These are phyloP conservation scores for Hanseniaspora mollemarum DNA, from an alignment of 805 yeast genomes.

Conservation along the genomic window DNA sequence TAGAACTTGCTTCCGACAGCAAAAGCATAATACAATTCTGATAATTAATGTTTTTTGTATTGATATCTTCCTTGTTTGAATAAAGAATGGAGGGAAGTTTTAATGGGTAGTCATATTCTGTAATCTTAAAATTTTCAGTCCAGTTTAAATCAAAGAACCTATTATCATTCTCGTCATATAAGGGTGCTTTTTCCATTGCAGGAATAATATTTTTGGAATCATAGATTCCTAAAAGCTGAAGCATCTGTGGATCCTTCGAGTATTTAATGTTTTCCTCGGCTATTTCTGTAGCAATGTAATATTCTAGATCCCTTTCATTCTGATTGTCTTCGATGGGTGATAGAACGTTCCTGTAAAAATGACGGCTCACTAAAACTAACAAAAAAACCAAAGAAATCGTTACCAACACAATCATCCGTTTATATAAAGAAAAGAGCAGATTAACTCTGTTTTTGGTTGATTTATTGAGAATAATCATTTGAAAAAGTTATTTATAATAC, in stretches of 20 bases:
- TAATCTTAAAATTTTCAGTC: background rate
- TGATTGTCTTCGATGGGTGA: too few relatives aligned
- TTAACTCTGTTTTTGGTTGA: too few relatives aligned
- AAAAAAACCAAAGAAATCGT: background rate
- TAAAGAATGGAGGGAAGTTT: constrained; percentile 4
- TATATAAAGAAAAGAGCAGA: too few relatives aligned
- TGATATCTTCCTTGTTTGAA: background rate
- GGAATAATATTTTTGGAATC: background rate
- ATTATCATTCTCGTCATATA: background rate
- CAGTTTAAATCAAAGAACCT: background rate
- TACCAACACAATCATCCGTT: too few relatives aligned
- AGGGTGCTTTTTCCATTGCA: background rate
- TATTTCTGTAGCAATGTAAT: background rate
- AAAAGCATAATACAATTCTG: constrained; percentile 9
- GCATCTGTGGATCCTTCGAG: constrained; percentile 5
- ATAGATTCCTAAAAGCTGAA: constrained; percentile 1
- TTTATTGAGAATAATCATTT: too few relatives aligned
- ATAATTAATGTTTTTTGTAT: background rate
- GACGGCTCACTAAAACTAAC: too few relatives aligned
- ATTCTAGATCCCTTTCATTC: background rate
- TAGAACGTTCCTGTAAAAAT: too few relatives aligned
- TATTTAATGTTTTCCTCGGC: background rate
- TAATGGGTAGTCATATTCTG: constrained; percentile 1
- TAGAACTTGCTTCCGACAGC: background rate
- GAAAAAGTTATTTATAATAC: too few relatives aligned